A percentile compares a stretch with the other conserved stretches of the same genome.
Evolutionary conservation across 345 rosid genomes (phyloP).

Genomic region (Eucalyptus cloeziana): DNA sequence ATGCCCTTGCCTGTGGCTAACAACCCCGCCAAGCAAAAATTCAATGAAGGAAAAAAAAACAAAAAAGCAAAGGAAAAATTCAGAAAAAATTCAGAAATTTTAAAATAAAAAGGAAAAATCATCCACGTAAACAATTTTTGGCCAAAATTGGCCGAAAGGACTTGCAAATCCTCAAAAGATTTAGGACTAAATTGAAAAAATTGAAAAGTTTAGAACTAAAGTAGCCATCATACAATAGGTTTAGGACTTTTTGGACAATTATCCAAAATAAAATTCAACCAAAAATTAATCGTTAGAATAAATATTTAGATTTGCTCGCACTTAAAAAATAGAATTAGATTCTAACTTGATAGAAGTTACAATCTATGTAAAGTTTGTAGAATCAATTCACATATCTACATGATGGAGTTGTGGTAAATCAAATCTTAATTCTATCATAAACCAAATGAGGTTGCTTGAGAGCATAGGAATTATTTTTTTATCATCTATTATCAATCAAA

Average conservation of each 20-base stretch:
- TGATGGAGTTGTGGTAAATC: neutral
- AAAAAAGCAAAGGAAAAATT: accelerated
- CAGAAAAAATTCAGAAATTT: neutral
- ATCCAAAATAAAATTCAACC: neutral
- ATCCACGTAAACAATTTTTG: neutral
- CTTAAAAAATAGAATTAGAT: neutral
- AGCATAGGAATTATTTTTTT: neutral
- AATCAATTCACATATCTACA: neutral
- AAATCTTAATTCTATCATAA: neutral
- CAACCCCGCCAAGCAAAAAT: neutral
- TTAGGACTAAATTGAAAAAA: neutral
- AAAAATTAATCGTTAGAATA: neutral
- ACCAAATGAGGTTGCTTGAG: neutral
- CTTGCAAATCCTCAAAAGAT: neutral
- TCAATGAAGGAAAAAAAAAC: neutral
- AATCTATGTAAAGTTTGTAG: neutral
- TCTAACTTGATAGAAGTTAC: neutral
- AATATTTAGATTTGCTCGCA: neutral
- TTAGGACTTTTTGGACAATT: neutral
- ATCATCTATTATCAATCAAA: neutral
- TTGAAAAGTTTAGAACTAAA: neutral
- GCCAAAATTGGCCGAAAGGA: neutral
- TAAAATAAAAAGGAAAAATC: neutral
- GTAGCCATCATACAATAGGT: neutral
- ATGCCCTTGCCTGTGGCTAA: neutral